Percentiles rank a stretch among this genome's conserved stretches.
phyloP scores from a whole-genome alignment of 305 asterid genomes.

The Caryopteris hybrid region DNA sequence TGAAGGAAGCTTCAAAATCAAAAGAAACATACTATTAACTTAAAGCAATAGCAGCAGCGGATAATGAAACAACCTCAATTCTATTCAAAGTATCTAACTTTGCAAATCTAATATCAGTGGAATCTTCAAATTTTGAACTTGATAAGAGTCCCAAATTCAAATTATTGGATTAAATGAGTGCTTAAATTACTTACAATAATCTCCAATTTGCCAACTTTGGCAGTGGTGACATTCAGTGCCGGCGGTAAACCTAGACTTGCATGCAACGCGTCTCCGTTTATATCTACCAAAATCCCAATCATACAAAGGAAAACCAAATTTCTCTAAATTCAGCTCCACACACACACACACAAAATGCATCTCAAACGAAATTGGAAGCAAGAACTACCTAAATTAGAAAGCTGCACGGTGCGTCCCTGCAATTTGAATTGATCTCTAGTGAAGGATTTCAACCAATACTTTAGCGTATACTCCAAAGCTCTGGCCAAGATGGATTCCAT shows the following conservation, averaged over 20 bases:
- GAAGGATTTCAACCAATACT: slow-evolving; percentile 96
- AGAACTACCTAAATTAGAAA: slow-evolving; percentile 74
- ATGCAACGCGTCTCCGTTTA: slow-evolving; percentile 91
- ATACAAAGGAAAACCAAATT: background rate
- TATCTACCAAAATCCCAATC: slow-evolving; percentile 42
- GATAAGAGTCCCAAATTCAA: slow-evolving; percentile 3
- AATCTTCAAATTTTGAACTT: background rate
- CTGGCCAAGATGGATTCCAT: slow-evolving; percentile 92
- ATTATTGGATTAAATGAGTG: slow-evolving; percentile 2
- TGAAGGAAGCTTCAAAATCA: slow-evolving; percentile 74
- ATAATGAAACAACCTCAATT: background rate
- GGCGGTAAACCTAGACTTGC: slow-evolving; percentile 99
- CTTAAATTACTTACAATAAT: slow-evolving; percentile 60
- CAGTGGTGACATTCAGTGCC: slow-evolving; percentile 82
- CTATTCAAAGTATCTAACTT: background rate
- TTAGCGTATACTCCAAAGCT: slow-evolving; percentile 91
- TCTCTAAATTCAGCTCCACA: slow-evolving; percentile 17
- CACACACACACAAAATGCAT: background rate
- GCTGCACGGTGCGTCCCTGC: slow-evolving; percentile 87
- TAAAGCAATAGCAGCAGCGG: slow-evolving; percentile 2
- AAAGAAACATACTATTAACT: slow-evolving; percentile 15
- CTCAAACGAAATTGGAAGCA: slow-evolving; percentile 16
- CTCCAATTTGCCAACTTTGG: slow-evolving; percentile 91
- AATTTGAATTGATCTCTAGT: slow-evolving; percentile 94
- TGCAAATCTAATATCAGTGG: slow-evolving; percentile 4